phyloP scores from a whole-genome alignment of 495 filamentous ascomycete genomes.

The Podospora comata region DNA sequence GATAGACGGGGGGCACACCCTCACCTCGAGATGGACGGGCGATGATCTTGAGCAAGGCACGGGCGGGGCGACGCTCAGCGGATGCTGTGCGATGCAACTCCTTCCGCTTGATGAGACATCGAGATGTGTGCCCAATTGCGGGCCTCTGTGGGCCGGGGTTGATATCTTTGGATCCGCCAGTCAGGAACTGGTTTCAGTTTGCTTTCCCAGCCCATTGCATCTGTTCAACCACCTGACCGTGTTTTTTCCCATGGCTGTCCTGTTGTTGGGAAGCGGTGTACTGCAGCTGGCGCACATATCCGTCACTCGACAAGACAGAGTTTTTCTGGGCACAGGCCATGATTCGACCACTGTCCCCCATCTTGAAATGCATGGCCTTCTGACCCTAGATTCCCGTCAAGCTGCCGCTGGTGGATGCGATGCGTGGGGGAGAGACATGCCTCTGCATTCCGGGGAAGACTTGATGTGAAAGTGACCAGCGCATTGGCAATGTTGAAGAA shows the following conservation, averaged over 20 bases:
- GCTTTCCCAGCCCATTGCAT: constrained; percentile 1
- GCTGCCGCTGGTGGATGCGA: not conserved
- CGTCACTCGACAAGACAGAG: constrained; percentile 19
- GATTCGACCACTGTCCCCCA: constrained; percentile 12
- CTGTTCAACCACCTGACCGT: constrained; percentile 17
- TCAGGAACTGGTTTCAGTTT: constrained; percentile 6
- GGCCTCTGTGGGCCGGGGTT: not conserved
- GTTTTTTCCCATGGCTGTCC: not conserved
- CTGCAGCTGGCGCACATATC: constrained; percentile 1
- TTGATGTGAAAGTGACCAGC: not conserved
- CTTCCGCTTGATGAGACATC: not conserved
- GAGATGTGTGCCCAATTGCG: not conserved
- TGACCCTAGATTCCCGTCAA: not conserved
- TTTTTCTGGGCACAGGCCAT: constrained; percentile 6
- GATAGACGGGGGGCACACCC: not conserved
- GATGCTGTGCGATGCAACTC: constrained; percentile 4
- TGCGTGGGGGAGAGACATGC: not conserved
- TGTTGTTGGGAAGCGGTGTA: constrained; percentile 18
- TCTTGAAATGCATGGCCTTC: not conserved
- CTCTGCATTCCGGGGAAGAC: not conserved
- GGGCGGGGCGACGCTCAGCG: not conserved
- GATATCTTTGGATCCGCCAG: not conserved
- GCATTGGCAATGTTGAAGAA: not conserved
- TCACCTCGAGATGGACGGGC: not conserved
- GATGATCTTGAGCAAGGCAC: constrained; percentile 1